Evolutionary conservation across 306 rosid genomes (phyloP), one percentile per base, ranked within the genome.

Genomic region (Dalbergia cochinchinensis): DNA sequence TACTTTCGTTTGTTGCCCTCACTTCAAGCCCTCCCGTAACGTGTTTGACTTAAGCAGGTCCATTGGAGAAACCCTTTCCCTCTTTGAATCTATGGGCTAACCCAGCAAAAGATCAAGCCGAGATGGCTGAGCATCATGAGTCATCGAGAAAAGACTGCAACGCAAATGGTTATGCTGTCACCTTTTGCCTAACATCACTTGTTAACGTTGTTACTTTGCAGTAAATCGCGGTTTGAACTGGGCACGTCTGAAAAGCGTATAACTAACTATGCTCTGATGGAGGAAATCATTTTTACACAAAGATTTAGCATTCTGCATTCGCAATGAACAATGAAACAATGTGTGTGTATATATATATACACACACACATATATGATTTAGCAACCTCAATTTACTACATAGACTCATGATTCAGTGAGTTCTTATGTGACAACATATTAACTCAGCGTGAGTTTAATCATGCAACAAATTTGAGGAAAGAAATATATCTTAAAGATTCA

Each of bases 401-500:
- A 6, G 1, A 26, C 45, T 18, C 57, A 22, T 41, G 70, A 15
- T 51, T 71, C 44, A 65, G 31, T 4, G 31, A 11, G 67, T 69
- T 8, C 10, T 41, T 62, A 14, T 12, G 74, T 48, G 9, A 19
- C 33, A 33, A 7, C 55, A 14, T n/a, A 53, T 48, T n/a, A 33
- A 67, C 59, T 20, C 22, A 11, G 19, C 35, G 53, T 33, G 62
- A 13, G 63, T 64, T 64, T 35, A 48, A 42, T 11, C 47, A 57
- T 22, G 83, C 58, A 78, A 54, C 22, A 20, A 33, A 42, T 8
- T 31, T 45, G 22, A n/a, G 47, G 19, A 73, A 20, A 48, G 16
- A 57, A 37, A 26, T n/a, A 53, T 60, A 83, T 57, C 65, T 64
- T 33, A 13, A 34, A 37, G 18, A 71, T 77, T 71, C 68, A 48